These are phyloP conservation scores for Blastocystis hominis DNA, from an alignment of 352 stramenopile species.

Conservation along the genomic window DNA sequence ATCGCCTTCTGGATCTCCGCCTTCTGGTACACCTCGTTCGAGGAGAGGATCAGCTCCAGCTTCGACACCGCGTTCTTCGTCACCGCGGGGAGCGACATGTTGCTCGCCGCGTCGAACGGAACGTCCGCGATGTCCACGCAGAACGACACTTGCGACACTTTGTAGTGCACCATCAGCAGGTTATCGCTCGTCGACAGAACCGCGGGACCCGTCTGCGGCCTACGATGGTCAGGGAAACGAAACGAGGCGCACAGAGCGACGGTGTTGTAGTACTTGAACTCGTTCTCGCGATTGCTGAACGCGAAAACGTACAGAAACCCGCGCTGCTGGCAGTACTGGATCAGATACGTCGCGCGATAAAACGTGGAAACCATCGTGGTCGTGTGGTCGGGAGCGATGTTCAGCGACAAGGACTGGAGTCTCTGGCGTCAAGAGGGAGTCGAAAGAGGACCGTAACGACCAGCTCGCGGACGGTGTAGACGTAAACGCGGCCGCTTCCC, in stretches of 20 bases:
- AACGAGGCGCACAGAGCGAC: neutral
- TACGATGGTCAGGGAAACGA: neutral
- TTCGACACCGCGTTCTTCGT: neutral
- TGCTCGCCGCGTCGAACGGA: neutral
- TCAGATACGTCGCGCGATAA: constrained; percentile 51
- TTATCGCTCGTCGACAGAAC: constrained; percentile 18
- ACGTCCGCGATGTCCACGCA: constrained; percentile 7
- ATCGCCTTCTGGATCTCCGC: neutral
- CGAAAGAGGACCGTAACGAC: neutral
- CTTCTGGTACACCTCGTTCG: neutral
- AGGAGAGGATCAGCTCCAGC: neutral
- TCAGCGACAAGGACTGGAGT: constrained; percentile 14
- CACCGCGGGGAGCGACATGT: neutral
- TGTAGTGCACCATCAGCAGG: constrained; percentile 22
- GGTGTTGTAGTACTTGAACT: constrained; percentile 54
- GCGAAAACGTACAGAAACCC: constrained; percentile 34
- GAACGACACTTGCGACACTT: neutral
- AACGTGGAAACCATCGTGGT: constrained; percentile 10
- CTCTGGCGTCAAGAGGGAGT: neutral
- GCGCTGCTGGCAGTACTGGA: neutral
- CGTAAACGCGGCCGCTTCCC: neutral
- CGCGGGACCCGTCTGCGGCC: neutral
- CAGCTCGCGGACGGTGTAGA: constrained; percentile 39
- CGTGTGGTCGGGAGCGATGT: neutral
- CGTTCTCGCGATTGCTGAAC: constrained; percentile 33